phyloP scores from a whole-genome alignment of 2,329 filamentous ascomycete species.

The Zymoseptoria passerinii region DNA sequence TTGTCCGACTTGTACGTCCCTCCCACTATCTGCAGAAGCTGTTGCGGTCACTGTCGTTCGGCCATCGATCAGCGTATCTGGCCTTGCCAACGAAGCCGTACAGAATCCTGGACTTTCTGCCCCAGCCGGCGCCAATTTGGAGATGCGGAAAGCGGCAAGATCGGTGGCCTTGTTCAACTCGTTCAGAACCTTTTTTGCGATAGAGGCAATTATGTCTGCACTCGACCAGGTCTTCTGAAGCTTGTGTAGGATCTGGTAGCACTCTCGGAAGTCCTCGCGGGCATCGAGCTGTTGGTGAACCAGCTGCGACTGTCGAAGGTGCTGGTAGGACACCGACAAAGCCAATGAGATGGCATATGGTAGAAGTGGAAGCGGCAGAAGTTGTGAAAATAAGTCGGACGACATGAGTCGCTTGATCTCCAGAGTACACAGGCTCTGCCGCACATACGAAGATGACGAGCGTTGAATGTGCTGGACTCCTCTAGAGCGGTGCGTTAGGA shows the following conservation, averaged over 20 bases:
- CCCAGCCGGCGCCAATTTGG: constrained; percentile 5
- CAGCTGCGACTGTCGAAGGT: constrained; percentile 45
- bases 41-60: constrained; percentile 1
- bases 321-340: constrained; percentile 49
- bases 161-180: constrained; percentile 23
- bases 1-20: background rate
- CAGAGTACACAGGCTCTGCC: constrained; percentile 48
- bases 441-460: constrained; percentile 44
- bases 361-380: constrained; percentile 47
- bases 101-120: constrained; percentile 14
- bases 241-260: constrained; percentile 37
- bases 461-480: constrained; percentile 34
- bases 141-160: constrained; percentile 23
- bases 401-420: constrained; percentile 44
- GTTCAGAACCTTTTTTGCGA: constrained; percentile 26
- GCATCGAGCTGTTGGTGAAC: constrained; percentile 41
- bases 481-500: constrained; percentile 47
- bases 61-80: constrained; percentile 15
- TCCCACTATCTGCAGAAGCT: background rate
- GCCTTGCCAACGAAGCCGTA: constrained; percentile 14
- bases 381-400: constrained; percentile 36
- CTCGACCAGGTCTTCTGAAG: constrained; percentile 39
- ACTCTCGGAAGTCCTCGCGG: constrained; percentile 38
- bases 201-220: constrained; percentile 38
- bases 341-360: constrained; percentile 50